These are phyloP conservation scores for Hippophae gyantsensis DNA, from an alignment of 306 rosid species.

Conservation along the genomic window DNA sequence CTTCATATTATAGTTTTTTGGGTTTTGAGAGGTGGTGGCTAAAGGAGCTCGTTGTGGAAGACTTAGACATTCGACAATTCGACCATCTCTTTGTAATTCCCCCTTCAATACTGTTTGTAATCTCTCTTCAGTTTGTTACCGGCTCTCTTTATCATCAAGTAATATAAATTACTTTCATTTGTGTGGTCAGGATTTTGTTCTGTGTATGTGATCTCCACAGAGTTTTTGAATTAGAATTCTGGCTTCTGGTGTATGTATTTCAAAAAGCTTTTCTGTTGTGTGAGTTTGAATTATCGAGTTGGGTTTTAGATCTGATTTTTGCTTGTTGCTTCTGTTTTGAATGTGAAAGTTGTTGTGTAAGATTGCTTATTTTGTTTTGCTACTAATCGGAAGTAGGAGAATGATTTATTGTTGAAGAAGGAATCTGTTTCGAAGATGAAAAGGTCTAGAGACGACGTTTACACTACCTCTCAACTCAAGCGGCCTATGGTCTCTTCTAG, in stretches of 20 bases:
- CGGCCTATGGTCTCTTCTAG: slow-evolving; percentile 55
- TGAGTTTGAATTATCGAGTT: slow-evolving; percentile 13
- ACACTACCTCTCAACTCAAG: slow-evolving; percentile 51
- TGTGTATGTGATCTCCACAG: slow-evolving; percentile 49
- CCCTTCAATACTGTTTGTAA: slow-evolving; percentile 11
- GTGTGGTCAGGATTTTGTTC: slow-evolving; percentile 38
- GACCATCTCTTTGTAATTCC: slow-evolving; percentile 52
- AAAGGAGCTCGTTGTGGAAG: slow-evolving; percentile 12
- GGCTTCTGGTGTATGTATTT: slow-evolving; percentile 7
- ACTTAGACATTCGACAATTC: slow-evolving; percentile 21
- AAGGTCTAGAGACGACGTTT: slow-evolving; percentile 66
- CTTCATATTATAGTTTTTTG: slow-evolving; percentile 10
- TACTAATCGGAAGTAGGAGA: slow-evolving; percentile 28
- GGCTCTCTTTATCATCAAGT: slow-evolving; percentile 46
- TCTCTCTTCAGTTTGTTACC: slow-evolving; percentile 10
- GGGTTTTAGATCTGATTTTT: slow-evolving; percentile 60
- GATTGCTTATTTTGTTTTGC: slow-evolving; percentile 25
- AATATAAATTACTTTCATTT: slow-evolving; percentile 18
- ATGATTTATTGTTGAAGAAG: slow-evolving; percentile 48
- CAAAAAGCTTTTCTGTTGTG: neutral
- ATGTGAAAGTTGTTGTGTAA: slow-evolving; percentile 40
- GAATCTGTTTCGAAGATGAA: slow-evolving; percentile 43
- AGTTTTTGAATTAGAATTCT: slow-evolving; percentile 33
- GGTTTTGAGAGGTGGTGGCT: slow-evolving; percentile 7
- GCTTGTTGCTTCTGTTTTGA: slow-evolving; percentile 32